Conservation (phyloP, 495 filamentous ascomycete species). For the Penicilliopsis zonata region DNA sequence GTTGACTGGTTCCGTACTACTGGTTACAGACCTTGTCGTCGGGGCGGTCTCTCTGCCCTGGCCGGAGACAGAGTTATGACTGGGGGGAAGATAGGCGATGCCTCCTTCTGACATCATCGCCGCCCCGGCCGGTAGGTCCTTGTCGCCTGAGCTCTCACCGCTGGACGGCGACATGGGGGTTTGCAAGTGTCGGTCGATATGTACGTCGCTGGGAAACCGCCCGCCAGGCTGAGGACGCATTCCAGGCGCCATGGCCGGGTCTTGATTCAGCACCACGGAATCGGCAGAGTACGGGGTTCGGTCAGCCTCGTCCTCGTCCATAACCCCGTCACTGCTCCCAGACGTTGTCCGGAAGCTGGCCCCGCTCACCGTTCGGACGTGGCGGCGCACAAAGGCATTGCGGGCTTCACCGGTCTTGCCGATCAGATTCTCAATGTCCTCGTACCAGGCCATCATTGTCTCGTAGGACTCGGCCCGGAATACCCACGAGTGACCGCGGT, state of each 20-base stretch:
- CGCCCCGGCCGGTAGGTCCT: slow-evolving; percentile 47
- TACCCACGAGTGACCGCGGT: slow-evolving; percentile 94
- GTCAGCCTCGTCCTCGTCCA: slow-evolving; percentile 84
- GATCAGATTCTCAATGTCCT: slow-evolving; percentile 78
- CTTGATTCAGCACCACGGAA: slow-evolving; percentile 33
- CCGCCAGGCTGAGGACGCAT: slow-evolving; percentile 70
- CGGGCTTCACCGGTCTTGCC: slow-evolving; percentile 84
- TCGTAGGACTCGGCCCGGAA: slow-evolving; percentile 92
- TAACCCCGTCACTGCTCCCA: slow-evolving; percentile 56
- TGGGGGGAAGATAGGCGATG: slow-evolving; percentile 12
- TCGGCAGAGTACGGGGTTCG: slow-evolving; percentile 55
- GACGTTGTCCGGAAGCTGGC: slow-evolving; percentile 51
- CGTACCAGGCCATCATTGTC: slow-evolving; percentile 95
- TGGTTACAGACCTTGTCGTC: slow-evolving; percentile 3
- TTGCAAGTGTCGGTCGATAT: slow-evolving; percentile 69
- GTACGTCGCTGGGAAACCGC: slow-evolving; percentile 78
- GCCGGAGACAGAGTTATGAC: slow-evolving; percentile 6
- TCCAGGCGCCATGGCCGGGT: slow-evolving; percentile 34
- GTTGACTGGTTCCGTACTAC: not conserved
- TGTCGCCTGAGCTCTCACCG: slow-evolving; percentile 52
- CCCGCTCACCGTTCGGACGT: slow-evolving; percentile 63
- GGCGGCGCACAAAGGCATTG: slow-evolving; percentile 69
- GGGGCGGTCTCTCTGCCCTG: slow-evolving; percentile 8
- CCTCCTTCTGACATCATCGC: slow-evolving; percentile 39
- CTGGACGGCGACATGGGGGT: slow-evolving; percentile 66